phyloP scores from a whole-genome alignment of 768 basidiomycete genomes.

The Suillus subaureus region DNA sequence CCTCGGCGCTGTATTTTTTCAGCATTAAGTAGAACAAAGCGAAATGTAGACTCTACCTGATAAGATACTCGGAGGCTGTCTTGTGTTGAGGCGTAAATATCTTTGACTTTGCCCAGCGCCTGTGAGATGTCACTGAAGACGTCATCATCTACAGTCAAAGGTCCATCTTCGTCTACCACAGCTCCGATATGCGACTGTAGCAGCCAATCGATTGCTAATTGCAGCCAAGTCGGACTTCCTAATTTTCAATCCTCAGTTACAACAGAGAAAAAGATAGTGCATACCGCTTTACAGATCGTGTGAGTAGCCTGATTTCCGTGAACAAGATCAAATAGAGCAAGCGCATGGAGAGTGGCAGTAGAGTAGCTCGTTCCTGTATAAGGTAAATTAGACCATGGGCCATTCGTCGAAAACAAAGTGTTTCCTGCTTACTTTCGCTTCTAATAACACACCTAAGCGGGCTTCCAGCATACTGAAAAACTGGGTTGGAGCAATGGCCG shows the following conservation, averaged over 20 bases:
- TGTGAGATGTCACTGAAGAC: conserved; percentile 45
- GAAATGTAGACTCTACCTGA: conserved; percentile 40
- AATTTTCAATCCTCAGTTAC: conserved; percentile 32
- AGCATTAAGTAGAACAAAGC: background rate
- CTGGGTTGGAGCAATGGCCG: background rate
- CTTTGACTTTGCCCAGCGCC: conserved; percentile 46
- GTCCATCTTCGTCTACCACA: conserved; percentile 22
- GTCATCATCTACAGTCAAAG: conserved; percentile 39
- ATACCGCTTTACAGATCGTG: conserved; percentile 65
- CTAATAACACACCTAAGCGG: conserved; percentile 55
- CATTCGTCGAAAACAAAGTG: background rate
- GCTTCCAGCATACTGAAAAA: conserved; percentile 62
- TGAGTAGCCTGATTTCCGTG: conserved; percentile 62
- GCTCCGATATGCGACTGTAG: conserved; percentile 23
- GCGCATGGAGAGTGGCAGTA: conserved; percentile 59
- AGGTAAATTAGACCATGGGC: conserved; percentile 2
- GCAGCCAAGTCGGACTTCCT: conserved; percentile 29
- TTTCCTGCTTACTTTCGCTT: conserved; percentile 49
- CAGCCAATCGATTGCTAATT: conserved; percentile 33
- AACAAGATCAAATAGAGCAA: conserved; percentile 63
- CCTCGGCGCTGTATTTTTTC: conserved; percentile 41
- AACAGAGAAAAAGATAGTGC: conserved; percentile 21
- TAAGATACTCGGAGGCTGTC: conserved; percentile 45
- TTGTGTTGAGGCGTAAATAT: conserved; percentile 53
- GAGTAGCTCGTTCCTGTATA: conserved; percentile 52